phyloP scores from a whole-genome alignment of 352 stramenopile species.

The Pythium folliculosum region DNA sequence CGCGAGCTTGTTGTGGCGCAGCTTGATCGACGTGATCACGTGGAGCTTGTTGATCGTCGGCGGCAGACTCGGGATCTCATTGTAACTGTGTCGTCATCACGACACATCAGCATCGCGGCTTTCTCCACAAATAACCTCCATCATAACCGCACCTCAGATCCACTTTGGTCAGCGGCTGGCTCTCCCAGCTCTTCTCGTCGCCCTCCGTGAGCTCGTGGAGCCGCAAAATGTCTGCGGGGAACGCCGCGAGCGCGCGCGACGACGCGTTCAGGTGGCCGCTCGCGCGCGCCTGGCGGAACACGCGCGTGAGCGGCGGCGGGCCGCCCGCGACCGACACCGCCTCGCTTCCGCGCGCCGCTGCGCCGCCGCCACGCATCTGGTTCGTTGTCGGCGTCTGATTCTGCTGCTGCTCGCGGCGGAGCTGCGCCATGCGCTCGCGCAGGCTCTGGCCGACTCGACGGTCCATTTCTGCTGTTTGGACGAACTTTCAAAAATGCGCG shows the following conservation, averaged over 20 bases:
- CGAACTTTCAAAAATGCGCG: constrained; percentile 18
- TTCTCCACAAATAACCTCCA: neutral
- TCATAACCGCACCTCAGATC: constrained; percentile 55
- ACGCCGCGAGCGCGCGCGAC: constrained; percentile 46
- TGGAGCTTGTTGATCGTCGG: constrained; percentile 48
- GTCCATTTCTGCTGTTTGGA: constrained; percentile 31
- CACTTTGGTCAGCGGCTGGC: constrained; percentile 60
- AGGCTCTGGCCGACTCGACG: constrained; percentile 40
- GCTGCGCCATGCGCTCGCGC: constrained; percentile 40
- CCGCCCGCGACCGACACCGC: constrained; percentile 6
- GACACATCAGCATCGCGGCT: neutral
- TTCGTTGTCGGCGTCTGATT: neutral
- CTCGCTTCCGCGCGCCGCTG: neutral
- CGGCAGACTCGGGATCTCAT: constrained; percentile 65
- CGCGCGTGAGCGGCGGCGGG: constrained; percentile 29
- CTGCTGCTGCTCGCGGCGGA: constrained; percentile 22
- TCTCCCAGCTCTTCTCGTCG: constrained; percentile 78
- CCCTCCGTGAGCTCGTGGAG: constrained; percentile 64
- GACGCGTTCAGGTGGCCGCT: constrained; percentile 66
- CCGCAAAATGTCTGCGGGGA: constrained; percentile 62
- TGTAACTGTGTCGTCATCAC: constrained; percentile 47
- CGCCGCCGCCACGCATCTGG: neutral
- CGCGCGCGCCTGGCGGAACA: constrained; percentile 57
- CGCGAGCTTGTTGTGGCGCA: constrained; percentile 68
- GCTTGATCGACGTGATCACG: constrained; percentile 62